Evolutionary conservation across 352 stramenopile species (phyloP), one percentile per base, ranked within the genome.

Genomic region (Phytopythium aichiense): DNA sequence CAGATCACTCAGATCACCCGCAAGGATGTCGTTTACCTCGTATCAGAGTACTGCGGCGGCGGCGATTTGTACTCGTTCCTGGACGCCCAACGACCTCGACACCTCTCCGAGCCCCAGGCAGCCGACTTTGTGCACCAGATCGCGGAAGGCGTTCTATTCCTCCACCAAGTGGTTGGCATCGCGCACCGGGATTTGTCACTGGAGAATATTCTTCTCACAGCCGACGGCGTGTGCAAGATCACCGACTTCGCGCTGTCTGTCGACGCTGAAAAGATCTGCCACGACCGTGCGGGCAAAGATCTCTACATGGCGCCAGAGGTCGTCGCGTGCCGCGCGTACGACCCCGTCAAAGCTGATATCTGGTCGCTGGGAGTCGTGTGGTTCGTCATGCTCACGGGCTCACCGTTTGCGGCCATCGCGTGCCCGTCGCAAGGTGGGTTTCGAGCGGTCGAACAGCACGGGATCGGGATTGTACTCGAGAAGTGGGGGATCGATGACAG

Each of bases 301-400:
- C 77, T 76, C 60, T 75, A 74, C 64, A 77, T 72, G 66, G 70
- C 70, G 13, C 70, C 67, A 2, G 70, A 77, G 49, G 62, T 74
- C 2, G 63, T 74, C 25, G 35, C 65, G 6, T 58, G 60, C 6
- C 15, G n/a, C 12, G 7, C 49, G 15, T 82, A 85, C 65, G 69
- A 85, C 54, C 73, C 76, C 0, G 52, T 60, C n/a, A 71, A 66
- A 33, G 72, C 73, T 11, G 76, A 86, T 25, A 64, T 83, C 31
- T 86, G 76, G 76, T 86, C 76, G 2, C 53, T 86, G 1, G 73
- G 76, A 8, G 69, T 81, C 55, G 73, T 83, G 55, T 64, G 81
- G 25, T 83, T 82, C 64, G 69, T 83, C 51, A 66, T 85, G 64
- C 65, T 82, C 25, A 77, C 69, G 25, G 71, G 73, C 0, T 79